Base-by-base conservation (phyloP, 129 eudicot species). In the Helichrysum umbraculigerum region DNA sequence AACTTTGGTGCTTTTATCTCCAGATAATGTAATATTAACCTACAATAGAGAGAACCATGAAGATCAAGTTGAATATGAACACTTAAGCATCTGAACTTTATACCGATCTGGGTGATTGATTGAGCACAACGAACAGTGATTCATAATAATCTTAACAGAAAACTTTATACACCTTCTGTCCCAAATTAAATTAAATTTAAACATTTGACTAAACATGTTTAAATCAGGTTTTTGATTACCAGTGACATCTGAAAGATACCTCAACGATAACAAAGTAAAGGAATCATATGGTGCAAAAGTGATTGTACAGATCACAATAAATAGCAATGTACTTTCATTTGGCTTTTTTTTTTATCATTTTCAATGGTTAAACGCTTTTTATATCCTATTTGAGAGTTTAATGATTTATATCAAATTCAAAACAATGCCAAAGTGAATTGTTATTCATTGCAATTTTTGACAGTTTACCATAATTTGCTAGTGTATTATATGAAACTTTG, bases 1-100 rank as follows among this genome's bases (percentile, higher is more conserved):
- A 74, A 80, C 15, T 74, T 74, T 80, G 58, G 69, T 67, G 71
- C 65, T 74, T 69, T 80, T 80, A 68, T 74, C 79, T 67, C 70
- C 84, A 74, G 84, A 44, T 5, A 74, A 59, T 67, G 29, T 58
- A 68, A 74, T 7, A 74, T 74, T 80, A 57, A 80, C 75, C 84
- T 80, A 68, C 52, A 58, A 50, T 3, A 17, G 60, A 34, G 22
- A 22, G 5, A 29, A 34, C 50, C 66, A 79, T 16, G 25, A 59
- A 14, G 22, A 58, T 56, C 67, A 68, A 42, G 35, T 76, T 19
- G 19, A 19, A 72, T 4, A 72, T 12, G 44, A n/a, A 56, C 30
- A 34, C 34, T 32, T 57, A 17, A 54, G 47, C 11, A 71, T 72
- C 39, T 11, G 4, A 50, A 12, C n/a, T 1, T 22, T n/a, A n/a